phyloP scores from a whole-genome alignment of 257 asterid genomes.

The Nicotiana benthamiana region DNA sequence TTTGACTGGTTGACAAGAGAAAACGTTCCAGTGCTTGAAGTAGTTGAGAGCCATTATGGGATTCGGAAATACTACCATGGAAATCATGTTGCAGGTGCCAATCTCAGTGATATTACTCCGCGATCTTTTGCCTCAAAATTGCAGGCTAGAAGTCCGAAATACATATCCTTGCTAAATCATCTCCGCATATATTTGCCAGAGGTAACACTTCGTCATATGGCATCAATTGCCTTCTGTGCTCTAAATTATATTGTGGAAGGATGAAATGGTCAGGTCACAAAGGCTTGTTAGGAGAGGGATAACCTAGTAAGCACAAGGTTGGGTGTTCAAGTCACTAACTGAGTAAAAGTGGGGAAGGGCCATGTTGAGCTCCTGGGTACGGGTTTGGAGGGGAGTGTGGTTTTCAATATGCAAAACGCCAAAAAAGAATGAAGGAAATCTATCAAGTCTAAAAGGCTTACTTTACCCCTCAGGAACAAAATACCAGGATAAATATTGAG shows the following conservation, averaged over 20 bases:
- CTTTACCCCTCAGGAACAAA: neutral
- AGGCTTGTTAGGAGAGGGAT: neutral
- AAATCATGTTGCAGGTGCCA: slow-evolving; percentile 76
- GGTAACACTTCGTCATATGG: slow-evolving; percentile 34
- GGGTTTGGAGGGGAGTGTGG: neutral
- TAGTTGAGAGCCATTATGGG: slow-evolving; percentile 70
- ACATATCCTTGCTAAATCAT: slow-evolving; percentile 90
- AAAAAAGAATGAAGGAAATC: neutral
- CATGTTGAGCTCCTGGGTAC: neutral
- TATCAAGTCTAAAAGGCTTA: neutral
- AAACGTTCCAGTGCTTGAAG: slow-evolving; percentile 97
- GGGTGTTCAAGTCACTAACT: neutral
- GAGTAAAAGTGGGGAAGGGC: neutral
- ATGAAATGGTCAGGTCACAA: neutral
- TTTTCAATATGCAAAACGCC: neutral
- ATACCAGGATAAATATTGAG: neutral
- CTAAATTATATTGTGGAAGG: neutral
- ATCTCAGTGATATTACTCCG: slow-evolving; percentile 74
- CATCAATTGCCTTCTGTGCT: neutral
- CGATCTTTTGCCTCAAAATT: slow-evolving; percentile 79
- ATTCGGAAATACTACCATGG: slow-evolving; percentile 90
- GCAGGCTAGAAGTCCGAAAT: slow-evolving; percentile 92
- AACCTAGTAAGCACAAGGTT: neutral
- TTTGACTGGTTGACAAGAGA: slow-evolving; percentile 97
- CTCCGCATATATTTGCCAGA: slow-evolving; percentile 94